These are phyloP conservation scores for Ceratobasidium sp. DNA, from an alignment of 1,284 basidiomycete species.

Conservation along the genomic window DNA sequence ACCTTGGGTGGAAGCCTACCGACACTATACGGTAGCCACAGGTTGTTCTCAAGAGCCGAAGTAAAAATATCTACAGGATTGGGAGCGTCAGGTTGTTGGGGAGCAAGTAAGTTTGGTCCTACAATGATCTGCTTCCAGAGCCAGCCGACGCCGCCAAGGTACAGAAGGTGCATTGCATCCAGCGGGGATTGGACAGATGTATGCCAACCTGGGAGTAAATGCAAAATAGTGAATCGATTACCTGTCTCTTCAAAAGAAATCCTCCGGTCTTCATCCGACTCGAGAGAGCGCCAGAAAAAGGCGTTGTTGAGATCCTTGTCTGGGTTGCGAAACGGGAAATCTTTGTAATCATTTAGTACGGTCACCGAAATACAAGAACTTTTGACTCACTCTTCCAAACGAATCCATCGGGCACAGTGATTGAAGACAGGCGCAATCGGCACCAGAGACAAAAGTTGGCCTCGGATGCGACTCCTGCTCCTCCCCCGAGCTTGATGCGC, in stretches of 20 bases:
- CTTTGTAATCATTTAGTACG: background rate
- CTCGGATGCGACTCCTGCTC: constrained; percentile 11
- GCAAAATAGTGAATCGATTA: constrained; percentile 4
- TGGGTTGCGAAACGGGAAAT: background rate
- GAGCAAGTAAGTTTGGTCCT: background rate
- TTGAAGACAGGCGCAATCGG: background rate
- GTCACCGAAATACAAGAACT: background rate
- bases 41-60: background rate
- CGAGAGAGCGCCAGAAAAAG: background rate
- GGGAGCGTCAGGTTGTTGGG: background rate
- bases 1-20: constrained; percentile 9
- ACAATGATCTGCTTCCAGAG: constrained; percentile 22
- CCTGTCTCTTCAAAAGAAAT: constrained; percentile 5
- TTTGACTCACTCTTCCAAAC: background rate
- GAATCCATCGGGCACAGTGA: background rate
- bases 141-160: constrained; percentile 33
- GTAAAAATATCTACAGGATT: background rate
- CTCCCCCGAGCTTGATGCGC: constrained; percentile 11
- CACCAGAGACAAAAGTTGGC: constrained; percentile 16
- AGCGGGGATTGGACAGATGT: background rate
- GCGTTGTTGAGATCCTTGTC: background rate
- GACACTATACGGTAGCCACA: constrained; percentile 15
- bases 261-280: background rate
- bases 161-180: constrained; percentile 35
- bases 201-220: constrained; percentile 24